phyloP scores from a whole-genome alignment of 2,329 filamentous ascomycete genomes.

The Zelopaecilomyces penicillatus region DNA sequence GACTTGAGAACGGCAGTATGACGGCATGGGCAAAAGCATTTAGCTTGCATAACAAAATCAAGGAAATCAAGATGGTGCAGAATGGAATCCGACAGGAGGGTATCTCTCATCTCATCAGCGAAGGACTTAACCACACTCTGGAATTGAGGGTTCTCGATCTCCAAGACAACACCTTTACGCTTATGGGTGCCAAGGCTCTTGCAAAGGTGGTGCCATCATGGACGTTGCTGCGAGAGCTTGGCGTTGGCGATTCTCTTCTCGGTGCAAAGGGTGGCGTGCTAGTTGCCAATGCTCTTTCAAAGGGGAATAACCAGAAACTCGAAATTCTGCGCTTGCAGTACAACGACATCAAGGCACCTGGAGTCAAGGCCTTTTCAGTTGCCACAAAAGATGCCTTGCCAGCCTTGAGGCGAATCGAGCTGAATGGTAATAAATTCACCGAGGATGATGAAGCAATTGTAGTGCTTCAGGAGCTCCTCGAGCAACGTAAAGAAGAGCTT shows the following conservation, averaged over 20 bases:
- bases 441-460: conserved; percentile 73
- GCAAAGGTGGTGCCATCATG: conserved; percentile 67
- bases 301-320: conserved; percentile 70
- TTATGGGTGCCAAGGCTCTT: conserved; percentile 68
- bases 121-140: conserved; percentile 65
- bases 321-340: conserved; percentile 79
- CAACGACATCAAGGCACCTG: conserved; percentile 81
- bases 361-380: conserved; percentile 61
- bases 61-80: conserved; percentile 92
- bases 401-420: conserved; percentile 72
- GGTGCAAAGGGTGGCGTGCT: conserved; percentile 67
- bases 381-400: conserved; percentile 64
- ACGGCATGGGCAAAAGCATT: conserved; percentile 86
- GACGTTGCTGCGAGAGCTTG: conserved; percentile 71
- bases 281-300: conserved; percentile 62
- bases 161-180: conserved; percentile 95
- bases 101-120: conserved; percentile 68
- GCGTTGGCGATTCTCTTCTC: conserved; percentile 81
- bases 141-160: conserved; percentile 73
- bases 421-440: conserved; percentile 92
- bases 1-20: conserved; percentile 95
- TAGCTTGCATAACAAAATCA: conserved; percentile 71
- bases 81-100: conserved; percentile 95
- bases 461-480: conserved; percentile 61
- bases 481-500: conserved; percentile 67